phyloP scores from a whole-genome alignment of 2,329 filamentous ascomycete genomes.

The Microascus cirrosus region DNA sequence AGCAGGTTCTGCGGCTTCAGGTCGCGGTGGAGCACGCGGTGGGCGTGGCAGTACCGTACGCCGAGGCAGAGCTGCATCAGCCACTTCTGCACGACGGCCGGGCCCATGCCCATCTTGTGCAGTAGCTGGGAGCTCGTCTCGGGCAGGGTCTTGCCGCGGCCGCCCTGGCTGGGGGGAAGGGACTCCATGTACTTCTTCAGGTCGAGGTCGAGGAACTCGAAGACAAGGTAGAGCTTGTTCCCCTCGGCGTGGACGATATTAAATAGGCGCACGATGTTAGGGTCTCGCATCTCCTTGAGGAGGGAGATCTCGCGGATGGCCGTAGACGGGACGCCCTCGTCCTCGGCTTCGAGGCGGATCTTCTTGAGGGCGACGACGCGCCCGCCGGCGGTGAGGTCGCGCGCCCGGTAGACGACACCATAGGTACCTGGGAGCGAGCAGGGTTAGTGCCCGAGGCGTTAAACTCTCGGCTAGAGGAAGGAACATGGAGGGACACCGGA shows the following conservation, averaged over 20 bases:
- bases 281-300: conserved; percentile 88
- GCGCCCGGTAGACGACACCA: conserved; percentile 90
- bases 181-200: conserved; percentile 96
- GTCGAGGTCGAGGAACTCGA: conserved; percentile 84
- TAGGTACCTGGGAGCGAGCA: conserved; percentile 58
- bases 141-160: conserved; percentile 73
- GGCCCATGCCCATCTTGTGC: conserved; percentile 59
- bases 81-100: conserved; percentile 82
- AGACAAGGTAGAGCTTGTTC: conserved; percentile 88
- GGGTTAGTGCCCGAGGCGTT: background rate
- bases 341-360: conserved; percentile 88
- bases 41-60: conserved; percentile 78
- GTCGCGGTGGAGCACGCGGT: conserved; percentile 78
- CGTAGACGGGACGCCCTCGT: conserved; percentile 85
- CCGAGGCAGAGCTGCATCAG: conserved; percentile 82
- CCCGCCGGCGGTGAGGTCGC: conserved; percentile 69
- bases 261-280: conserved; percentile 76
- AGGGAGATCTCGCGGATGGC: conserved; percentile 91
- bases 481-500: background rate
- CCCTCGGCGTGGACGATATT: conserved; percentile 94
- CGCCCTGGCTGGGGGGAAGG: conserved; percentile 72
- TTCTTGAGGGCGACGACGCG: conserved; percentile 91
- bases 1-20: conserved; percentile 85
- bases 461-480: background rate
- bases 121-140: conserved; percentile 59